phyloP scores from a whole-genome alignment of 202 grass and related monocot species.

The Panicum hallii region DNA sequence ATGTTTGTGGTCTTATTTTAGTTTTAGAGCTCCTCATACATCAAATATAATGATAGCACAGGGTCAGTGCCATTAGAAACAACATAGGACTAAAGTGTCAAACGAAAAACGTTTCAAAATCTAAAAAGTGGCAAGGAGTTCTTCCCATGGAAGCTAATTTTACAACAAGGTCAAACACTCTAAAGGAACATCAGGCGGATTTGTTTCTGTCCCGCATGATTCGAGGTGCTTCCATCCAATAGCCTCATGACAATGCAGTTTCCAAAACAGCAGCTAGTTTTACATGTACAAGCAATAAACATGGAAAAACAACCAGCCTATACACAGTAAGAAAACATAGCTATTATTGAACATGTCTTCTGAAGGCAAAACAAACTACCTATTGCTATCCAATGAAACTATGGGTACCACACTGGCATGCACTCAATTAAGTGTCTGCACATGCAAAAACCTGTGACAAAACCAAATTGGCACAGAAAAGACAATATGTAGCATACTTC shows the following conservation, averaged over 20 bases:
- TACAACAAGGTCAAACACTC: slow-evolving; percentile 4
- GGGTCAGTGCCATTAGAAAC: neutral
- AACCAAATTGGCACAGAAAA: slow-evolving; percentile 3
- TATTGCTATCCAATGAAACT: slow-evolving; percentile 26
- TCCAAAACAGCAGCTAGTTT: slow-evolving; percentile 23
- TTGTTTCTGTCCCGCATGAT: slow-evolving; percentile 13
- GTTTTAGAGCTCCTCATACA: slow-evolving; percentile 12
- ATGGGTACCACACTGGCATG: slow-evolving; percentile 1
- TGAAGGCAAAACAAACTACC: neutral
- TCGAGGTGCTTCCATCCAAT: neutral
- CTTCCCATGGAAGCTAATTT: neutral
- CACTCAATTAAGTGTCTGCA: neutral
- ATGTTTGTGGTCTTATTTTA: neutral
- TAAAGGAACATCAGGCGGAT: neutral
- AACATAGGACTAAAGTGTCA: slow-evolving; percentile 16
- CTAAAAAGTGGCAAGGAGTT: neutral
- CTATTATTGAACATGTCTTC: neutral
- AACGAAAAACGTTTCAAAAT: neutral
- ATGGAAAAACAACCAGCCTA: neutral
- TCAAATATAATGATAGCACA: slow-evolving; percentile 30
- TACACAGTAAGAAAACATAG: neutral
- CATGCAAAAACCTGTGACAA: neutral
- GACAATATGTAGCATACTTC: neutral
- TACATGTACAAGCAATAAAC: slow-evolving; percentile 14
- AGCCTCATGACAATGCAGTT: slow-evolving; percentile 1